Percentiles rank a stretch among this genome's conserved stretches.
phyloP scores from a whole-genome alignment of 1,284 basidiomycete species.

The Melampsora medusae region DNA sequence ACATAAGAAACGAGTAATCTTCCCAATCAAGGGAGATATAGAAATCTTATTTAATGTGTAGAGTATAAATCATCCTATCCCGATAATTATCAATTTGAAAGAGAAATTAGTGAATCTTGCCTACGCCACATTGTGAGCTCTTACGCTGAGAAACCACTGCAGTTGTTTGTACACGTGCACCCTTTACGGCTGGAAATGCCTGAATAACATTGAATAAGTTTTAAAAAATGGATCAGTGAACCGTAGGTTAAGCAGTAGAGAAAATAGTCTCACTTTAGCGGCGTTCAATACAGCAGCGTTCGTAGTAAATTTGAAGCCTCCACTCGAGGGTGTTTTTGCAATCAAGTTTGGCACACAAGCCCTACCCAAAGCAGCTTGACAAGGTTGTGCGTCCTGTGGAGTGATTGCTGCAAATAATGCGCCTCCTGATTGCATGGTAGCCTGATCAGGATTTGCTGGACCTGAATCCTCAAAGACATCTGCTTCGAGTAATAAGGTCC shows the following conservation, averaged over 20 bases:
- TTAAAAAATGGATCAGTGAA: no score
- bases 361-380: constrained; percentile 15
- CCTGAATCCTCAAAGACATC: constrained; percentile 30
- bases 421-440: constrained; percentile 9
- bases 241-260: background rate
- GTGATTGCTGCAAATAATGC: constrained; percentile 6
- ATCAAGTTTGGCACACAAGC: constrained; percentile 13
- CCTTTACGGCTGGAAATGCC: background rate
- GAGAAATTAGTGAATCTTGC: no score
- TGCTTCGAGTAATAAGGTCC: constrained; percentile 21
- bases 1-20: no score
- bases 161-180: background rate
- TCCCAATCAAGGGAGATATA: no score
- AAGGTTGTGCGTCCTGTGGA: background rate
- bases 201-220: background rate
- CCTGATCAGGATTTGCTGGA: background rate
- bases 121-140: background rate
- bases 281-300: background rate
- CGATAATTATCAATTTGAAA: no score
- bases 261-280: background rate
- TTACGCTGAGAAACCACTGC: background rate
- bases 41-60: no score
- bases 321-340: background rate
- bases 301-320: background rate
- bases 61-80: no score